phyloP scores from a whole-genome alignment of 2,329 filamentous ascomycete species.

The Fusarium sp. region DNA sequence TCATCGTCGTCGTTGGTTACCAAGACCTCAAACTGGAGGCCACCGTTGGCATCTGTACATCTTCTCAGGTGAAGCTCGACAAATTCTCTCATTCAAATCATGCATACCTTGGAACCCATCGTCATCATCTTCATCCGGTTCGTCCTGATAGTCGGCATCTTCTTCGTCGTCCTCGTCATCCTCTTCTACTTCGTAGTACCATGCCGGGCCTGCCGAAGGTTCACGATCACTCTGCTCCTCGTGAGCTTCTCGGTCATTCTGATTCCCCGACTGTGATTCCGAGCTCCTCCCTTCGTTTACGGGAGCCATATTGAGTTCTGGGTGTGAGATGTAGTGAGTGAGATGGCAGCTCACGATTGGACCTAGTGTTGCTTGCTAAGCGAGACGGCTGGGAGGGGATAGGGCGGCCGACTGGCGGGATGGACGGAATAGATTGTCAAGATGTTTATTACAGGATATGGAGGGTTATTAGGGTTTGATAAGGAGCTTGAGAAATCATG shows the following conservation, averaged over 20 bases:
- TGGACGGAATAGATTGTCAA: neutral
- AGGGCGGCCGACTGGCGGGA: neutral
- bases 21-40: constrained; percentile 37
- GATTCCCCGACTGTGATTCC: neutral
- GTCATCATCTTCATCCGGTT: constrained; percentile 42
- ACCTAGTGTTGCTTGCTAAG: constrained; percentile 34
- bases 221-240: constrained; percentile 19
- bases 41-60: constrained; percentile 22
- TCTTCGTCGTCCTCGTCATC: constrained; percentile 50
- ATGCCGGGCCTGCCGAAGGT: constrained; percentile 22
- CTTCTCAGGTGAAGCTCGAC: neutral
- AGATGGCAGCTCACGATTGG: neutral
- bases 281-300: constrained; percentile 15
- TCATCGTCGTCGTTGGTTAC: constrained; percentile 29
- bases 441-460: constrained; percentile 10
- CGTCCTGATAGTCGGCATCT: constrained; percentile 40
- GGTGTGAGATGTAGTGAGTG: neutral
- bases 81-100: neutral
- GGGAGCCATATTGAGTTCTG: constrained; percentile 23
- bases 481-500: neutral
- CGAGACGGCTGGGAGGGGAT: constrained; percentile 20
- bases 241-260: constrained; percentile 13
- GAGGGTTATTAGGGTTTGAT: neutral
- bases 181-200: constrained; percentile 35
- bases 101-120: constrained; percentile 38